Conservation (phyloP, 2,329 filamentous ascomycete genomes). For the Sphaerulina populicola region DNA sequence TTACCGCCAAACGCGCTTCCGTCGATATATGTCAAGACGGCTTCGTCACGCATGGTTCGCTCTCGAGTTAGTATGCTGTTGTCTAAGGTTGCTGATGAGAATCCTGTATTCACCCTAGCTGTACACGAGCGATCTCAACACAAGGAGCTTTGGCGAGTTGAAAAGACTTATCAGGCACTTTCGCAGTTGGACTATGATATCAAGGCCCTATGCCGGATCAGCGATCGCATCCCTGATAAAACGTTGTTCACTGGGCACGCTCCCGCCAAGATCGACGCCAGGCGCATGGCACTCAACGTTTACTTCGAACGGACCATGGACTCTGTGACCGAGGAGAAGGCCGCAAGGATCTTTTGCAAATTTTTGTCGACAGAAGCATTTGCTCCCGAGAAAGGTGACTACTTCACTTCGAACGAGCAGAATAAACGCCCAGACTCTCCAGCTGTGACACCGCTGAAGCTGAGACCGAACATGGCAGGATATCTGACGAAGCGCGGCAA, state of each 20-base stretch:
- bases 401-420: slow-evolving; percentile 30
- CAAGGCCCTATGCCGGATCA: slow-evolving; percentile 63
- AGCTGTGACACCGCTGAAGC: slow-evolving; percentile 46
- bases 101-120: slow-evolving; percentile 87
- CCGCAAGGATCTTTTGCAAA: slow-evolving; percentile 73
- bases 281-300: slow-evolving; percentile 67
- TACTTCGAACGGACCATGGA: slow-evolving; percentile 84
- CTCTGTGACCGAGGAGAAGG: slow-evolving; percentile 66
- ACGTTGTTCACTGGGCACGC: slow-evolving; percentile 85
- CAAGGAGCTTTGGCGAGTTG: slow-evolving; percentile 82
- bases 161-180: slow-evolving; percentile 80
- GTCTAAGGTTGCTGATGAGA: slow-evolving; percentile 73
- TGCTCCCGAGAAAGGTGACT: slow-evolving; percentile 43
- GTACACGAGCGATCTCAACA: slow-evolving; percentile 68
- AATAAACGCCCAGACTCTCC: slow-evolving; percentile 32
- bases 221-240: slow-evolving; percentile 70
- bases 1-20: slow-evolving; percentile 82
- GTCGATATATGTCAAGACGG: slow-evolving; percentile 75
- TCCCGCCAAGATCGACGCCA: slow-evolving; percentile 83
- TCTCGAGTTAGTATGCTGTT: slow-evolving; percentile 78
- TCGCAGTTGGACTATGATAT: slow-evolving; percentile 74
- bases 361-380: slow-evolving; percentile 68
- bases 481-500: slow-evolving; percentile 96
- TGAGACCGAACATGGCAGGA: slow-evolving; percentile 67
- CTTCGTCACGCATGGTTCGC: slow-evolving; percentile 89